Base-by-base conservation (phyloP, 2,329 filamentous ascomycete species). In the Fusarium pseudocircinatum region DNA sequence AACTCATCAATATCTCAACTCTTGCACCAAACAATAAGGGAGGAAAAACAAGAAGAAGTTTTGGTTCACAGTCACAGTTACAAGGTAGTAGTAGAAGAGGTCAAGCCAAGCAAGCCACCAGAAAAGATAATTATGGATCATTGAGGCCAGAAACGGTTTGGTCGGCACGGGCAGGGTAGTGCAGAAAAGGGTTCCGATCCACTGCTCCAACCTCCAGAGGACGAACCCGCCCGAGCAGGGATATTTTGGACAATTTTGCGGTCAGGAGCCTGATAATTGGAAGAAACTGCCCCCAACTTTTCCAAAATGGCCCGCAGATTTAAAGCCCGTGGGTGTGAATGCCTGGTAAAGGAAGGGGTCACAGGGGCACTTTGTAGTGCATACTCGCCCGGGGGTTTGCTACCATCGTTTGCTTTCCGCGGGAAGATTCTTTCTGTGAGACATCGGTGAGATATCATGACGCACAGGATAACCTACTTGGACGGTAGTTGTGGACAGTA, bases 141-240 rank as follows among this genome's bases (percentile, higher is more conserved):
- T 61, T 32, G 44, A 54, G 58, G 34, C 70, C 70, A 63, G 54
- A 71, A 64, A 28, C 37, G 54, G 71, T 34, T 70, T 71, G 70
- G 71, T 52, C 28, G 26, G 43, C 49, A 52, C n/a, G 32, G 30
- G 30, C 47, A 52, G 47, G 47, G 53, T 37, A 39, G 43, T 63
- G 57, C 71, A 74, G 67, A 65, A 58, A 70, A 70, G 32, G 63
- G 54, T 63, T 60, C 50, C 37, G 68, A 57, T 69, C 65, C 60
- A 61, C 67, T 64, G 28, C 54, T 62, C 60, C 44, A 60, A 30
- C 42, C 53, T 42, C 40, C 34, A 50, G 36, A 26, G 34, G 60
- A 57, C 22, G n/a, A 69, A 56, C 53, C 39, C 18, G 52, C 58
- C 39, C 18, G 47, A 52, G 42, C 65, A 58, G 64, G 70, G 70